Conservation (phyloP, 2,329 filamentous ascomycete genomes). For the Berkeleyomyces basicola region DNA sequence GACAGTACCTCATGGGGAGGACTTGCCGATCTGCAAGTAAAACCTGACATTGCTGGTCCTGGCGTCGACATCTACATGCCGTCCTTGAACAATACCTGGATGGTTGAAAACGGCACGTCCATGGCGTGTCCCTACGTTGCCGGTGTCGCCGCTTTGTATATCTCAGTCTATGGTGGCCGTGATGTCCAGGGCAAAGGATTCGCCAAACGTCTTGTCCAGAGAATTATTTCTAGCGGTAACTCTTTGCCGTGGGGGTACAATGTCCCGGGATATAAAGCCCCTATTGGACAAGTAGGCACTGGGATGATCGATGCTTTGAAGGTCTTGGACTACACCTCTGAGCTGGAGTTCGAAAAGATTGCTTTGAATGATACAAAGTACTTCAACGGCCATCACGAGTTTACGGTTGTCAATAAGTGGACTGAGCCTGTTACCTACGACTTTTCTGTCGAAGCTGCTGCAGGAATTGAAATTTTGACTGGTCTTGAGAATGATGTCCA, state of each 20-base stretch:
- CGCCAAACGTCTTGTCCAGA: neutral
- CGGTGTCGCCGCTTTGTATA: conserved; percentile 31
- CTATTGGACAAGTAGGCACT: conserved; percentile 25
- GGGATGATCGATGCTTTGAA: conserved; percentile 32
- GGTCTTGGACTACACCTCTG: conserved; percentile 25
- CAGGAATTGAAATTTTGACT: conserved; percentile 24
- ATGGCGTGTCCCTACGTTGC: conserved; percentile 40
- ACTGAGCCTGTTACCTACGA: conserved; percentile 25
- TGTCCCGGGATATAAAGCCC: conserved; percentile 17
- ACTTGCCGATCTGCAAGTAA: conserved; percentile 31
- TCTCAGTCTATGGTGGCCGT: conserved; percentile 27
- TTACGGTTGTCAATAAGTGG: conserved; percentile 29
- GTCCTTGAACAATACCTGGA: conserved; percentile 27
- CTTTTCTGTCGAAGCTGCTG: conserved; percentile 25
- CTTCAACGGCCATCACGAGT: conserved; percentile 22
- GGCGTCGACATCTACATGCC: conserved; percentile 35
- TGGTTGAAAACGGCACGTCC: conserved; percentile 34
- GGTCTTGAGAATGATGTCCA: conserved; percentile 6
- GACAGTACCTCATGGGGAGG: neutral
- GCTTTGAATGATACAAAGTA: conserved; percentile 32
- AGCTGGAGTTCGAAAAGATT: conserved; percentile 27
- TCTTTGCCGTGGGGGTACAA: conserved; percentile 8
- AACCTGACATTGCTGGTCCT: conserved; percentile 33
- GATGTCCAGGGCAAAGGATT: conserved; percentile 20
- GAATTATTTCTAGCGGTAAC: conserved; percentile 6